phyloP scores from a whole-genome alignment of 2,329 filamentous ascomycete genomes.

The Penicillium brevicompactum region DNA sequence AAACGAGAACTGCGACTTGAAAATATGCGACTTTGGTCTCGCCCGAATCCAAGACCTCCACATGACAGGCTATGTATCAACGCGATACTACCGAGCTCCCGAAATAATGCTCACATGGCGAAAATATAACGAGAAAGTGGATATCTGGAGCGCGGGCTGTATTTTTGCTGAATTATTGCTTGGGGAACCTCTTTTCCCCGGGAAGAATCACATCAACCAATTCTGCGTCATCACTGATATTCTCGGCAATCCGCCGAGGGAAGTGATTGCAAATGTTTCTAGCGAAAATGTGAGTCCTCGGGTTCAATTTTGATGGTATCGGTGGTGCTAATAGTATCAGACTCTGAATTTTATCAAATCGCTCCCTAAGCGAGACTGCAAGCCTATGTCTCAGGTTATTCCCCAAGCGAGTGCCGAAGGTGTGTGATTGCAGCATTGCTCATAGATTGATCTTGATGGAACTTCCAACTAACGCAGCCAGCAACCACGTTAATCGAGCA shows the following conservation, averaged over 20 bases:
- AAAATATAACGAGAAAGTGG: conserved; percentile 98
- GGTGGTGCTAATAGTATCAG: conserved; percentile 50
- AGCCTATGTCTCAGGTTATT: conserved; percentile 84
- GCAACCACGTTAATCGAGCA: conserved; percentile 89
- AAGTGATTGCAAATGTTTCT: conserved; percentile 96
- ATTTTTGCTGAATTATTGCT: conserved; percentile 99
- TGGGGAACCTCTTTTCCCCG: conserved; percentile 94
- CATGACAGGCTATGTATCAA: conserved; percentile 99
- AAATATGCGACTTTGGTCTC: conserved; percentile 98
- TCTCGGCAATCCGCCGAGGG: conserved; percentile 90
- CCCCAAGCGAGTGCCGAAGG: conserved; percentile 85
- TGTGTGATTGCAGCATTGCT: conserved; percentile 48
- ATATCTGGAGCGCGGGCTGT: conserved; percentile 98
- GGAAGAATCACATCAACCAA: conserved; percentile 98
- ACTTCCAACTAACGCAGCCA: conserved; percentile 33
- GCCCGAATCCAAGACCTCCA: conserved; percentile 97
- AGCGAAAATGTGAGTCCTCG: conserved; percentile 81
- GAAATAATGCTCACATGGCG: conserved; percentile 99
- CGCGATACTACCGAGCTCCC: conserved; percentile 95
- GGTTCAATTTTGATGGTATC: no score
- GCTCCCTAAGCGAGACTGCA: conserved; percentile 86
- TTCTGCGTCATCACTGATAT: conserved; percentile 99
- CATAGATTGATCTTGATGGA: no score
- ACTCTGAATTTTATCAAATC: conserved; percentile 96
- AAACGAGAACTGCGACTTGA: conserved; percentile 99